Conservation (phyloP, 352 stramenopile species). For the Globisporangium solare region DNA sequence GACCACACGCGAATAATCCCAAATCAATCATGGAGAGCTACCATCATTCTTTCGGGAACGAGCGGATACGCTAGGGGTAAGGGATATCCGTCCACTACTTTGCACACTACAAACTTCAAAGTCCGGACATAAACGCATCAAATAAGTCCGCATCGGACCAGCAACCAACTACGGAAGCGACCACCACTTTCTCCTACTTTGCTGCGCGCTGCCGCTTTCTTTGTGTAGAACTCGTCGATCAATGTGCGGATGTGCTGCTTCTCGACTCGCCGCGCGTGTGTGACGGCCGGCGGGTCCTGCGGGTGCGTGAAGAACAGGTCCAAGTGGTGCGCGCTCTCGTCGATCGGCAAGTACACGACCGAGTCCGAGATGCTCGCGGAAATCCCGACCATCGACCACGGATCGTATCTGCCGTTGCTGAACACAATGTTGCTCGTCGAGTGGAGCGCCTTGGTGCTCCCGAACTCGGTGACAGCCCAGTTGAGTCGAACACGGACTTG, state of each 20-base stretch:
- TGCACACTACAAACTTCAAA: too few relatives aligned
- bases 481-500: slow-evolving; percentile 35
- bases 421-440: slow-evolving; percentile 63
- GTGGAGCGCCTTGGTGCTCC: slow-evolving; percentile 39
- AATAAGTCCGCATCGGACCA: too few relatives aligned
- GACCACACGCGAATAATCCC: too few relatives aligned
- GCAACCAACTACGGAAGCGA: too few relatives aligned
- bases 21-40: too few relatives aligned
- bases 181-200: too few relatives aligned
- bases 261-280: slow-evolving; percentile 35
- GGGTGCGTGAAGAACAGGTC: slow-evolving; percentile 80
- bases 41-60: too few relatives aligned
- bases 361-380: slow-evolving; percentile 28
- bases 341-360: slow-evolving; percentile 47
- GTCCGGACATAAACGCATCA: too few relatives aligned
- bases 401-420: slow-evolving; percentile 60
- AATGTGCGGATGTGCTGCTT: slow-evolving; percentile 52
- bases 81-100: too few relatives aligned
- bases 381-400: slow-evolving; percentile 50
- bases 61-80: too few relatives aligned
- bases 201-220: not conserved
- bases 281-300: slow-evolving; percentile 46
- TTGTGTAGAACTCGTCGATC: slow-evolving; percentile 33
- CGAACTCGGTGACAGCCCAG: slow-evolving; percentile 42
- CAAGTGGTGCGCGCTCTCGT: slow-evolving; percentile 58